Evolutionary conservation across 225 moss, liverwort and hornwort genomes (phyloP).

Genomic region (Lunularia cruciata): DNA sequence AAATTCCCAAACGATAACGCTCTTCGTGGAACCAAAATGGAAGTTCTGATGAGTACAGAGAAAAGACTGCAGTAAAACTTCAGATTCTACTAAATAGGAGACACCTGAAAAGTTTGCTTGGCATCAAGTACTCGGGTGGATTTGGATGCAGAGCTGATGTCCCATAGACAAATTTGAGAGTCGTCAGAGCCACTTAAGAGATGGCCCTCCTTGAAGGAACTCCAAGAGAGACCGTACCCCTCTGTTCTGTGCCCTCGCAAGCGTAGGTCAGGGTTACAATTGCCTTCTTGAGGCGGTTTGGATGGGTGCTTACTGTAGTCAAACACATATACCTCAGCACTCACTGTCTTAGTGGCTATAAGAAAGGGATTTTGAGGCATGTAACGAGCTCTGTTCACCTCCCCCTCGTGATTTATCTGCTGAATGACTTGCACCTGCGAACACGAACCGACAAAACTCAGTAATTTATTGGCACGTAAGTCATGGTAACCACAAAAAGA

Average conservation of each 20-base stretch:
- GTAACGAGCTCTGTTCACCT: conserved; percentile 85
- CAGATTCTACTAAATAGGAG: too few species aligned
- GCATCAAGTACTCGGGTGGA: conserved; percentile 63
- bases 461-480: too few species aligned
- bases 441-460: background rate
- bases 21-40: too few species aligned
- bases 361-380: conserved; percentile 83
- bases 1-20: too few species aligned
- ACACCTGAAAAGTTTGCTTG: conserved; percentile 62
- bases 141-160: conserved; percentile 57
- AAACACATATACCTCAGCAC: conserved; percentile 85
- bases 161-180: conserved; percentile 87
- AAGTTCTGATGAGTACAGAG: too few species aligned
- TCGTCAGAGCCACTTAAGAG: conserved; percentile 87
- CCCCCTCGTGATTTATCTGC: conserved; percentile 87
- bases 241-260: conserved; percentile 71
- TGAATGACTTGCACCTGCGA: conserved; percentile 74
- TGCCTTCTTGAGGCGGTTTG: conserved; percentile 85
- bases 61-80: too few species aligned
- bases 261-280: conserved; percentile 75
- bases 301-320: conserved; percentile 92
- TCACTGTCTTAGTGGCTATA: conserved; percentile 86
- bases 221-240: conserved; percentile 87
- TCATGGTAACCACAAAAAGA: too few species aligned
- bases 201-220: conserved; percentile 62